Evolutionary conservation across 139 green algal genomes (phyloP), one percentile per base, ranked within the genome.

Genomic region (Tetradesmus obliquus): DNA sequence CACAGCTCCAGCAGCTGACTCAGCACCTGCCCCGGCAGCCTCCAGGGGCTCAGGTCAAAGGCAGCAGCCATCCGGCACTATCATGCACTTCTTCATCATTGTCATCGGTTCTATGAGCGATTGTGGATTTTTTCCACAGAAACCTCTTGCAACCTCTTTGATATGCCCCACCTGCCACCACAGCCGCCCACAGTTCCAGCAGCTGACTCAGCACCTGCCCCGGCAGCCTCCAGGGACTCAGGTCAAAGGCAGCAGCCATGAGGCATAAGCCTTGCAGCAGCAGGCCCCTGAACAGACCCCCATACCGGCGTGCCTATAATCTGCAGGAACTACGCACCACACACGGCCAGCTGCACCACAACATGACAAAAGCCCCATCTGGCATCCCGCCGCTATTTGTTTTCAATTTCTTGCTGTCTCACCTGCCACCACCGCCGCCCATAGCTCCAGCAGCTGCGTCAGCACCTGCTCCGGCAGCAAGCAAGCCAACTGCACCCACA

Each of bases 251-350:
- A 51, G 54, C 45, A 19, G 32, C 32, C 32, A 45, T 45, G 32
- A 45, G 32, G 32, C 32, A 86, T 1, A 91, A 4, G 13, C 86
- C 76, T n/a, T 91, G 85, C 76, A 91, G 72, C 55, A 82, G 66
- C 57, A 95, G 87, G 0, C 84, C 55, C 24, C 91, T 89, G 80
- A 86, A 90, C 69, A 95, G 79, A 32, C 79, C 62, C n/a, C 87
- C 92, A 45, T 17, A 83, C 72, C 15, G 32, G 32, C 32, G 32
- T 45, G 32, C 32, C 32, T 45, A 45, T 45, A 45, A 45, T 45
- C 32, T 45, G 32, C 32, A 45, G 32, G 32, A 45, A 45, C 32
- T 45, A 45, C 32, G 32, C 32, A 45, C 32, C 32, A 45, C 32
- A 45, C 32, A 45, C 32, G 32, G 32, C 32, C 32, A 45, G 32